Conservation (phyloP, 352 stramenopile species). For the Phytophthora pini region DNA sequence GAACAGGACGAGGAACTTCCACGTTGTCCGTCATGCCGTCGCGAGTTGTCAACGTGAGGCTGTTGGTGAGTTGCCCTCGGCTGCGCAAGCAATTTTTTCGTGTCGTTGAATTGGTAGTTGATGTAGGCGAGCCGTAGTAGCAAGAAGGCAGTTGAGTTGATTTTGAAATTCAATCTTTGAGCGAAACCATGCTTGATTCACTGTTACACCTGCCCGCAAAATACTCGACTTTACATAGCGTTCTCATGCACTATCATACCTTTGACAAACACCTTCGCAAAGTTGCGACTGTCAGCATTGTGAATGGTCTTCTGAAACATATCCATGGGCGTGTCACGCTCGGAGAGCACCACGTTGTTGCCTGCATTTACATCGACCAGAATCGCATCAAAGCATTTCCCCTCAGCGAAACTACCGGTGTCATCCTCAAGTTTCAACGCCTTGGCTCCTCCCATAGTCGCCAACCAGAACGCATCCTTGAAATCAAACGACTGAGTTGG, state of each 20-base stretch:
- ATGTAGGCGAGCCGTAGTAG: too few relatives aligned
- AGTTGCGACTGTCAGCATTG: slow-evolving; percentile 88
- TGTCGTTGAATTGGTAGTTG: slow-evolving; percentile 5
- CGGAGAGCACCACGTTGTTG: slow-evolving; percentile 61
- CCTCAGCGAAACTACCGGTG: slow-evolving; percentile 79
- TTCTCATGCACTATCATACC: slow-evolving; percentile 35
- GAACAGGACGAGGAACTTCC: slow-evolving; percentile 29
- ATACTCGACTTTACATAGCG: background rate
- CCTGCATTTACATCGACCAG: slow-evolving; percentile 62
- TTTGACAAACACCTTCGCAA: slow-evolving; percentile 78
- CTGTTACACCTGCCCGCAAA: too few relatives aligned
- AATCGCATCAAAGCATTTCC: slow-evolving; percentile 89
- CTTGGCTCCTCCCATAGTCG: slow-evolving; percentile 85
- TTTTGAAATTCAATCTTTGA: too few relatives aligned
- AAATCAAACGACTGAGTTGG: slow-evolving; percentile 53
- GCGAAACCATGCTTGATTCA: too few relatives aligned
- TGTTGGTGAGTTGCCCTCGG: background rate
- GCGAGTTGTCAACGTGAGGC: slow-evolving; percentile 15
- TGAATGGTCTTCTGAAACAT: slow-evolving; percentile 89
- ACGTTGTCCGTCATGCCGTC: slow-evolving; percentile 41
- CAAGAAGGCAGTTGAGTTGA: too few relatives aligned
- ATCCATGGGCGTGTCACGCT: slow-evolving; percentile 48
- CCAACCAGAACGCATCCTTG: slow-evolving; percentile 88
- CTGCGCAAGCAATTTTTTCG: background rate
- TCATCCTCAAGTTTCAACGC: slow-evolving; percentile 73